A percentile compares a stretch with the other conserved stretches of the same genome.
phyloP scores from a whole-genome alignment of 2,329 filamentous ascomycete species.

The Stylonectria norvegica region DNA sequence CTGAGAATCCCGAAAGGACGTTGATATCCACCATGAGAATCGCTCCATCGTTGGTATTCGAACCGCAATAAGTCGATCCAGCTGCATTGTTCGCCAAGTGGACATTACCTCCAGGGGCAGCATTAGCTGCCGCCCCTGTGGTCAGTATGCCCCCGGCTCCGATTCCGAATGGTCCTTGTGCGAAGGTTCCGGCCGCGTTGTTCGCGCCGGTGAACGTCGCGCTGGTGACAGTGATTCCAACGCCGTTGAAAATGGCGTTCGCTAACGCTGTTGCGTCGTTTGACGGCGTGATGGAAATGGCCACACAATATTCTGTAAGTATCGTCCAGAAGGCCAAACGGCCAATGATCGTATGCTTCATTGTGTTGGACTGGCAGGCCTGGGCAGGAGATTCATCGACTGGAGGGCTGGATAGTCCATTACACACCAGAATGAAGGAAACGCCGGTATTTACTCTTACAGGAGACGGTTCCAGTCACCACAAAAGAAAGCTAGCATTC shows the following conservation, averaged over 20 bases:
- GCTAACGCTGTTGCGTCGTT: constrained; percentile 3
- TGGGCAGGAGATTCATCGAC: too few species aligned
- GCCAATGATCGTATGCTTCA: neutral
- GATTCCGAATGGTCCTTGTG: constrained; percentile 11
- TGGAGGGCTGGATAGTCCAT: too few species aligned
- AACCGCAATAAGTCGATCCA: constrained; percentile 5
- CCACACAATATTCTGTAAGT: neutral
- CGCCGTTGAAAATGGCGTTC: constrained; percentile 6
- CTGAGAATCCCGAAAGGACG: neutral
- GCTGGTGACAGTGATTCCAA: constrained; percentile 1
- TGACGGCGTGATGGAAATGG: neutral
- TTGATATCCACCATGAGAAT: neutral
- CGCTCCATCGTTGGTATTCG: neutral
- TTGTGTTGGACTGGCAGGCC: too few species aligned
- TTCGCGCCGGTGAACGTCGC: constrained; percentile 5
- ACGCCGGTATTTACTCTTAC: too few species aligned
- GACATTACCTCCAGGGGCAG: constrained; percentile 4
- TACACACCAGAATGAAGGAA: too few species aligned
- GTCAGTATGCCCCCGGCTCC: constrained; percentile 9
- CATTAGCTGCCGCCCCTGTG: constrained; percentile 6
- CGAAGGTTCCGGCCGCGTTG: constrained; percentile 5
- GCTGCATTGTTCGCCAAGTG: constrained; percentile 8
- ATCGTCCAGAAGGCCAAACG: neutral
- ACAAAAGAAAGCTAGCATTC: too few species aligned
- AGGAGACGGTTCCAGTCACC: too few species aligned